Percentiles rank a stretch among this genome's conserved stretches.
phyloP scores from a whole-genome alignment of 208 protist genomes.

The Acanthamoeba culbertsoni region DNA sequence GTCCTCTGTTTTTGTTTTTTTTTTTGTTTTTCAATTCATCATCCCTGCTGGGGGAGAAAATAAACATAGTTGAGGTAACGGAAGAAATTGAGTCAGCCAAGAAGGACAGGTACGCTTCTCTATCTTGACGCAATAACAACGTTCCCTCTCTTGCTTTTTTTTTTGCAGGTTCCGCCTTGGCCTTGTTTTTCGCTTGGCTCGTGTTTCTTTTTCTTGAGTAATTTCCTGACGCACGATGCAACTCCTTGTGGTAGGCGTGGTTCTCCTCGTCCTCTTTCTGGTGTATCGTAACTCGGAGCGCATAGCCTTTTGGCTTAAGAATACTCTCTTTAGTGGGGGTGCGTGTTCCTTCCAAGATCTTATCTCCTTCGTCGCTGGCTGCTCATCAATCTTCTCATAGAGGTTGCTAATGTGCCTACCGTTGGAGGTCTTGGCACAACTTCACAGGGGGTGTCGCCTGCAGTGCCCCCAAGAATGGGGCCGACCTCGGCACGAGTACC shows the following conservation, averaged over 20 bases:
- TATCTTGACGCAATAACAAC: too few species aligned
- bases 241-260: background rate
- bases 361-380: background rate
- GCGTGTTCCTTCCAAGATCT: background rate
- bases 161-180: too few species aligned
- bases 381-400: background rate
- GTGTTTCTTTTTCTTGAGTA: too few species aligned
- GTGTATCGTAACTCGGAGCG: background rate
- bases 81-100: too few species aligned
- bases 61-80: too few species aligned
- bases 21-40: too few species aligned
- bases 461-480: background rate
- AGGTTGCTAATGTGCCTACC: background rate
- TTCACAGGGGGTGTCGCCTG: background rate
- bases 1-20: too few species aligned
- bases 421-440: background rate
- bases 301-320: background rate
- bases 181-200: too few species aligned
- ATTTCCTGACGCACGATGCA: too few species aligned
- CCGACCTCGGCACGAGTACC: background rate
- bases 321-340: background rate
- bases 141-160: too few species aligned
- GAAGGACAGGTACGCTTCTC: too few species aligned
- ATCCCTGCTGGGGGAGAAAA: too few species aligned
- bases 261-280: background rate